A percentile compares a stretch with the other conserved stretches of the same genome.
phyloP scores from a whole-genome alignment of 2,329 filamentous ascomycete species.

The Colletotrichum neosansevieriae region DNA sequence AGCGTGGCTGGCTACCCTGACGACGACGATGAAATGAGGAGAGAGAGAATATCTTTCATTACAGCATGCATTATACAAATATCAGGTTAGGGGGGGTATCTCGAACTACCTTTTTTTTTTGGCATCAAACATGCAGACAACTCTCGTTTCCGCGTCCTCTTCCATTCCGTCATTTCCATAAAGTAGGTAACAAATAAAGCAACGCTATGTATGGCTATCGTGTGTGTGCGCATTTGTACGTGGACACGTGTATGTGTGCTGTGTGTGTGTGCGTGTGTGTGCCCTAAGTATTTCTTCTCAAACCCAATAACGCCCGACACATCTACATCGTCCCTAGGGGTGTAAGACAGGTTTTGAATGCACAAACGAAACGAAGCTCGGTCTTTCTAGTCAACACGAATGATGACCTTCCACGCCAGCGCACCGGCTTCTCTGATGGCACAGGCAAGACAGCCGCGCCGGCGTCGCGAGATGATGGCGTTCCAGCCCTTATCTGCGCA shows the following conservation, averaged over 20 bases:
- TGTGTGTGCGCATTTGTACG: slow-evolving; percentile 9
- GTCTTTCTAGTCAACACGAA: slow-evolving; percentile 63
- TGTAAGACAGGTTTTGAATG: slow-evolving; percentile 1
- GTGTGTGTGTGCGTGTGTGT: slow-evolving; percentile 1
- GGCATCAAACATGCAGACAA: slow-evolving; percentile 25
- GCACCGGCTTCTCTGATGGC: slow-evolving; percentile 81
- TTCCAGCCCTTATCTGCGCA: slow-evolving; percentile 82
- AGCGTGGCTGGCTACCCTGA: too few relatives aligned
- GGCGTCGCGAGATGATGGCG: slow-evolving; percentile 75
- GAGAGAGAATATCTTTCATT: slow-evolving; percentile 17
- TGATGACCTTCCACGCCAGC: slow-evolving; percentile 76
- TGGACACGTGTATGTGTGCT: not conserved
- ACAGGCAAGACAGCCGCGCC: slow-evolving; percentile 78
- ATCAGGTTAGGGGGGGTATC: slow-evolving; percentile 25
- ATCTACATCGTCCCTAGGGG: not conserved
- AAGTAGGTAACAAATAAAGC: slow-evolving; percentile 3
- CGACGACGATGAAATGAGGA: not conserved
- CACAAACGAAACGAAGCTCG: not conserved
- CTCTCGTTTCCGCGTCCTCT: not conserved
- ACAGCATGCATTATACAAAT: slow-evolving; percentile 10
- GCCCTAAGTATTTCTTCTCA: not conserved
- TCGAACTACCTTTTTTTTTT: slow-evolving; percentile 22
- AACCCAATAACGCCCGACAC: slow-evolving; percentile 11
- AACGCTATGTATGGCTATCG: slow-evolving; percentile 33
- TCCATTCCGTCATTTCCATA: slow-evolving; percentile 8